phyloP scores from a whole-genome alignment of 1,139 yeast genomes.

The Zygosaccharomyces pseudobailii region DNA sequence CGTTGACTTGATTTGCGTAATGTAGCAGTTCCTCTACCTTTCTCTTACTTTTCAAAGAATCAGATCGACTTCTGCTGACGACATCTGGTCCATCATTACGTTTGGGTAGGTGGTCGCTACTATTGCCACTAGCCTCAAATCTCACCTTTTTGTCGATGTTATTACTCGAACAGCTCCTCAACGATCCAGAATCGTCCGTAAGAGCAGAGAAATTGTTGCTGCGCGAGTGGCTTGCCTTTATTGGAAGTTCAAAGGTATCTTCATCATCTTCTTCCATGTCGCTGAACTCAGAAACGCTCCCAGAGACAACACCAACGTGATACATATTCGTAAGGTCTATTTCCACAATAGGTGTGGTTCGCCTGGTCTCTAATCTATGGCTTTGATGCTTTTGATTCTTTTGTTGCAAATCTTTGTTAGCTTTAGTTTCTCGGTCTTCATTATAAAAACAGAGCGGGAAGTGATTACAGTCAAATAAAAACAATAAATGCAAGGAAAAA shows the following conservation, averaged over 20 bases:
- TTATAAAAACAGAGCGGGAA: background rate
- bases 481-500: background rate
- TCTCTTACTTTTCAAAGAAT: constrained; percentile 15
- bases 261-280: constrained; percentile 15
- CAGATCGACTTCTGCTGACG: constrained; percentile 6
- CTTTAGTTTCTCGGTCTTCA: background rate
- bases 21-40: constrained; percentile 31
- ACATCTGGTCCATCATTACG: constrained; percentile 1
- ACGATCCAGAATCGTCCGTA: constrained; percentile 12
- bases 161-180: constrained; percentile 5
- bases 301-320: constrained; percentile 7
- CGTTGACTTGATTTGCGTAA: constrained; percentile 29
- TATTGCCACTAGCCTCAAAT: constrained; percentile 17
- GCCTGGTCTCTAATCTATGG: too few relatives aligned
- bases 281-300: constrained; percentile 11
- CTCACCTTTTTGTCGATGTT: constrained; percentile 21
- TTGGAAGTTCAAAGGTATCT: constrained; percentile 26
- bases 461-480: background rate
- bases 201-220: constrained; percentile 25
- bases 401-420: background rate
- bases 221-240: constrained; percentile 18
- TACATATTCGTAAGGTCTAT: constrained; percentile 3
- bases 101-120: background rate
- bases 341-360: constrained; percentile 2
- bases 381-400: background rate